A percentile compares a stretch with the other conserved stretches of the same genome.
phyloP scores from a whole-genome alignment of 2,329 filamentous ascomycete genomes.

The Penicillium sp. region DNA sequence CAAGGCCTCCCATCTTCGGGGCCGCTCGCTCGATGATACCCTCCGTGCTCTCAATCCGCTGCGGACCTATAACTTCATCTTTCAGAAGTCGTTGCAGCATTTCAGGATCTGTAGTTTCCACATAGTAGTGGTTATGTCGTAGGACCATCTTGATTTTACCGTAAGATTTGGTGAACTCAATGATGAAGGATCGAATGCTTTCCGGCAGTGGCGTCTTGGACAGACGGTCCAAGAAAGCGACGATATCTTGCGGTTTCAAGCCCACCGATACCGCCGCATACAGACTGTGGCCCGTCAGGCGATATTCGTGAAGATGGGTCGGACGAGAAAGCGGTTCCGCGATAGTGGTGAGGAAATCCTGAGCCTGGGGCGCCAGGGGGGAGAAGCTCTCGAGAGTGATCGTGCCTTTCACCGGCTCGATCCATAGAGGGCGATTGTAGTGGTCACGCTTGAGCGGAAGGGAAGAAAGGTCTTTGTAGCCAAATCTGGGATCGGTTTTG shows the following conservation, averaged over 20 bases:
- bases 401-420: constrained; percentile 79
- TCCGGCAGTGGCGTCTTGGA: constrained; percentile 84
- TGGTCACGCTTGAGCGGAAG: constrained; percentile 84
- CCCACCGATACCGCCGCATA: constrained; percentile 96
- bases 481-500: constrained; percentile 56
- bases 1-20: constrained; percentile 79
- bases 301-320: constrained; percentile 89
- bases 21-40: constrained; percentile 76
- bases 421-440: constrained; percentile 86
- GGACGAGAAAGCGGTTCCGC: constrained; percentile 90
- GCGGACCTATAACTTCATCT: constrained; percentile 76
- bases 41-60: constrained; percentile 70
- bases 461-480: constrained; percentile 75
- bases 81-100: constrained; percentile 84
- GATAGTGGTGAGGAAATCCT: constrained; percentile 94
- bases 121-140: constrained; percentile 90
- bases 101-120: constrained; percentile 84
- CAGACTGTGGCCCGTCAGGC: constrained; percentile 84
- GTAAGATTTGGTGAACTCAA: constrained; percentile 82
- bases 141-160: constrained; percentile 94
- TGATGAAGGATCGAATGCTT: constrained; percentile 74
- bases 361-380: constrained; percentile 77
- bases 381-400: constrained; percentile 96
- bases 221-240: constrained; percentile 80
- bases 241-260: constrained; percentile 84